Conservation (phyloP, 1,139 yeast genomes). For the Debaryomycetaceae sp. region DNA sequence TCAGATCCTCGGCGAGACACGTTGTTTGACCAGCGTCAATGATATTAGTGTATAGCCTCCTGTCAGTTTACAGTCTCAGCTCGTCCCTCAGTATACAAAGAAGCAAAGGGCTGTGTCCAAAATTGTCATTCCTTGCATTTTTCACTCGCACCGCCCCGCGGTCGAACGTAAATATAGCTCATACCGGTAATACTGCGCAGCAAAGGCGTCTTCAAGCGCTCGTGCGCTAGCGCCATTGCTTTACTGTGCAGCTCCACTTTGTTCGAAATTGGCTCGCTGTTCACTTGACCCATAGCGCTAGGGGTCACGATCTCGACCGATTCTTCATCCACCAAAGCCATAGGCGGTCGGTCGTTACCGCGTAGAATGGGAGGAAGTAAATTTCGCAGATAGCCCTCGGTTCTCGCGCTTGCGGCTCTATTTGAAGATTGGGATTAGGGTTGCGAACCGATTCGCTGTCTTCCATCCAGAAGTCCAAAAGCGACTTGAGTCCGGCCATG, state of each 20-base stretch:
- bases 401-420: conserved; percentile 26
- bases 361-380: conserved; percentile 34
- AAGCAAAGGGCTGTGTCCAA: conserved; percentile 32
- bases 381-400: conserved; percentile 32
- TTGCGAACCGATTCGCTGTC: conserved; percentile 30
- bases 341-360: conserved; percentile 26
- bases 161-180: conserved; percentile 81
- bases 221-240: conserved; percentile 33
- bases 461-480: conserved; percentile 32
- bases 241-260: conserved; percentile 50
- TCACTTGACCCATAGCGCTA: conserved; percentile 19
- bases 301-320: conserved; percentile 32
- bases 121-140: conserved; percentile 55
- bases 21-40: too few relatives aligned
- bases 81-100: conserved; percentile 44
- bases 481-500: conserved; percentile 25
- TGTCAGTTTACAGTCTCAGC: too few relatives aligned
- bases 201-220: conserved; percentile 29
- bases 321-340: conserved; percentile 36
- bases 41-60: too few relatives aligned
- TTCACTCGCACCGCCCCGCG: conserved; percentile 49
- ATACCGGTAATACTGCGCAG: conserved; percentile 54
- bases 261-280: conserved; percentile 61
- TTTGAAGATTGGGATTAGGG: conserved; percentile 27
- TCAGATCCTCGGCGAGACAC: too few relatives aligned